These are phyloP conservation scores for Colletotrichum echinochloae DNA, from an alignment of 2,329 filamentous ascomycete species.

Conservation along the genomic window DNA sequence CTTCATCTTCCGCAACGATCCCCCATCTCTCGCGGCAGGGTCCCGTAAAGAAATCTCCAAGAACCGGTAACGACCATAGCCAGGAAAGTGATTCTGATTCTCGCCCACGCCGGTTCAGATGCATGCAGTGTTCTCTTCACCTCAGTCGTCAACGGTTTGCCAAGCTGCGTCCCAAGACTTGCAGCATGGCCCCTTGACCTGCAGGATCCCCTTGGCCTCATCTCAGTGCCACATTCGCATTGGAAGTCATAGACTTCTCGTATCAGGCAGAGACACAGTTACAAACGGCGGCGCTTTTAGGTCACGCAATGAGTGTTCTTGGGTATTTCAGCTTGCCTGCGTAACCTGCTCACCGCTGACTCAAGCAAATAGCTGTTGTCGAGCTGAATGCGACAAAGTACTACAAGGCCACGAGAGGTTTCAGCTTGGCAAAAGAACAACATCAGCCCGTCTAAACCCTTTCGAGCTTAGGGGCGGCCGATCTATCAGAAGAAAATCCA, in stretches of 20 bases:
- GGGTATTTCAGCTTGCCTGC: not conserved
- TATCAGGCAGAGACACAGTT: slow-evolving; percentile 2
- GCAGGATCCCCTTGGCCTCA: slow-evolving; percentile 14
- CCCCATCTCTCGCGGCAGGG: slow-evolving; percentile 2
- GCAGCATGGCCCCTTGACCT: slow-evolving; percentile 17
- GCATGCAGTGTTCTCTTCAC: slow-evolving; percentile 18
- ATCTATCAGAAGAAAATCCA: slow-evolving; percentile 5
- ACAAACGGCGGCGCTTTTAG: not conserved
- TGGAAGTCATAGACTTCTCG: not conserved
- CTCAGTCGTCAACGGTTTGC: slow-evolving; percentile 32
- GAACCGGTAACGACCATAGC: not conserved
- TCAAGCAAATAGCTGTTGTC: not conserved
- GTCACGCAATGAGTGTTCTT: not conserved
- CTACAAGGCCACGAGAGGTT: not conserved
- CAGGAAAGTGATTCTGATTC: not conserved
- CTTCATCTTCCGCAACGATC: not conserved
- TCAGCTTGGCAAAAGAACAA: slow-evolving; percentile 2
- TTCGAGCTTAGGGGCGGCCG: slow-evolving; percentile 2
- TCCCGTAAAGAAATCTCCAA: slow-evolving; percentile 12
- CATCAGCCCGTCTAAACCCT: not conserved
- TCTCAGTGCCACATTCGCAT: not conserved
- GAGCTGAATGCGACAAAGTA: not conserved
- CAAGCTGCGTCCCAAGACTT: slow-evolving; percentile 24
- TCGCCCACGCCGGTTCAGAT: not conserved
- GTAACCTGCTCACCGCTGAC: not conserved